These are phyloP conservation scores for Urostyla sp. DNA, from an alignment of 73 alveolate genomes.

Conservation along the genomic window DNA sequence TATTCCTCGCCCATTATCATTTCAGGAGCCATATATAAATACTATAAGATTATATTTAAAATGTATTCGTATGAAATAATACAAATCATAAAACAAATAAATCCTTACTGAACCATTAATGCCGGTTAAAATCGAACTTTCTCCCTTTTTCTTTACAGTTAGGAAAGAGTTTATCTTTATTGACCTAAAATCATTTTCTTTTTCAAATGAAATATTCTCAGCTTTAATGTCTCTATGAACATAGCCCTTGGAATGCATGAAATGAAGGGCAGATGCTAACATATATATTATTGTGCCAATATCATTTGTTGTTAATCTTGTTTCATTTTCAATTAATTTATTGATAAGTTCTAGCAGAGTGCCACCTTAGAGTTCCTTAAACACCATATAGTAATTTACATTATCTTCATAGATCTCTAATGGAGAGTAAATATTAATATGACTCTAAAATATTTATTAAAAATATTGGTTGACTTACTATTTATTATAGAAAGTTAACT, in stretches of 20 bases:
- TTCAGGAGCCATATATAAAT: conserved; percentile 65
- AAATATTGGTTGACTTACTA: conserved; percentile 2
- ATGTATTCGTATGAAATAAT: neutral
- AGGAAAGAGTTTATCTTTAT: conserved; percentile 22
- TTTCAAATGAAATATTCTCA: conserved; percentile 46
- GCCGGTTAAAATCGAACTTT: neutral
- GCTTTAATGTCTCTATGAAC: conserved; percentile 66
- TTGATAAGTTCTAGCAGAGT: conserved; percentile 41
- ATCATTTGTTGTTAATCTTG: conserved; percentile 16
- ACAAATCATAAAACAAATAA: neutral
- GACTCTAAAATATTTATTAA: conserved; percentile 18
- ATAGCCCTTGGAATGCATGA: conserved; percentile 30
- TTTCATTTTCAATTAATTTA: conserved; percentile 6
- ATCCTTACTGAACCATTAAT: conserved; percentile 46
- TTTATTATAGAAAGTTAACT: conserved; percentile 4
- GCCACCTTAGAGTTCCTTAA: conserved; percentile 55
- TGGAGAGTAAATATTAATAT: conserved; percentile 38
- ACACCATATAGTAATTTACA: conserved; percentile 22
- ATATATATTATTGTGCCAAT: conserved; percentile 38
- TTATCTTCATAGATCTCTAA: conserved; percentile 44
- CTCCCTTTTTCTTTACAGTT: conserved; percentile 4
- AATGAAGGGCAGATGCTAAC: conserved; percentile 10
- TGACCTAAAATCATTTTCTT: conserved; percentile 31
- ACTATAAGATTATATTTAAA: conserved; percentile 35
- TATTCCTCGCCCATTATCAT: conserved; percentile 53